phyloP scores from a whole-genome alignment of 139 green algal species.

The Chlamydomonas eustigma region DNA sequence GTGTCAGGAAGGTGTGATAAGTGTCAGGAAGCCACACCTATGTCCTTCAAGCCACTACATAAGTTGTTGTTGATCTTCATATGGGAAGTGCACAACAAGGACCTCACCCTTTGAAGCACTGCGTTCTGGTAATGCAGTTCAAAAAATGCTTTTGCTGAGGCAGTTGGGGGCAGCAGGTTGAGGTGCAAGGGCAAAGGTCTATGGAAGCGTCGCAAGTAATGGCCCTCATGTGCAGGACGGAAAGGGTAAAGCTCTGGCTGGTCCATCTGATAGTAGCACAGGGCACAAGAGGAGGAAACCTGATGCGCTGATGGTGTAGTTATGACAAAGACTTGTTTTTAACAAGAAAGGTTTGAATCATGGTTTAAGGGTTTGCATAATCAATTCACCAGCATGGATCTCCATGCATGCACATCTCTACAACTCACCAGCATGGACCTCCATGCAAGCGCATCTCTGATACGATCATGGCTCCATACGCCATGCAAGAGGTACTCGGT shows the following conservation, averaged over 20 bases:
- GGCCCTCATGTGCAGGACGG: not conserved
- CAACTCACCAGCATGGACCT: not conserved
- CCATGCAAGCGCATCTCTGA: not conserved
- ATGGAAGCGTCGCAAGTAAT: conserved; percentile 36
- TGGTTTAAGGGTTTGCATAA: too few species aligned
- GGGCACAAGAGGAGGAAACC: too few species aligned
- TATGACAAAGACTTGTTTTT: too few species aligned
- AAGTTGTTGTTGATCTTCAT: too few species aligned
- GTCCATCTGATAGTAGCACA: conserved; percentile 28
- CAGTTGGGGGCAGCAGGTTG: not conserved
- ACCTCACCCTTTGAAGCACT: too few species aligned
- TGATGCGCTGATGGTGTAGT: too few species aligned
- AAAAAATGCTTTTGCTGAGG: not conserved
- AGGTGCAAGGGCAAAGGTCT: not conserved
- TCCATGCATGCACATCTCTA: not conserved
- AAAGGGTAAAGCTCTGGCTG: conserved; percentile 27
- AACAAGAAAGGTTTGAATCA: too few species aligned
- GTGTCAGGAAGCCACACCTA: too few species aligned
- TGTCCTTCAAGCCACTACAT: too few species aligned
- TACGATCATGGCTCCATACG: conserved; percentile 1
- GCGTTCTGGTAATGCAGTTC: conserved; percentile 16
- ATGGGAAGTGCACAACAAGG: too few species aligned
- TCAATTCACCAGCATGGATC: too few species aligned
- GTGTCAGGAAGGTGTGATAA: too few species aligned
- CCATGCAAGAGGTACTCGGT: not conserved